Evolutionary conservation across 495 filamentous ascomycete genomes (phyloP), one percentile per base, ranked within the genome.

Genomic region (Penicillium roqueforti): DNA sequence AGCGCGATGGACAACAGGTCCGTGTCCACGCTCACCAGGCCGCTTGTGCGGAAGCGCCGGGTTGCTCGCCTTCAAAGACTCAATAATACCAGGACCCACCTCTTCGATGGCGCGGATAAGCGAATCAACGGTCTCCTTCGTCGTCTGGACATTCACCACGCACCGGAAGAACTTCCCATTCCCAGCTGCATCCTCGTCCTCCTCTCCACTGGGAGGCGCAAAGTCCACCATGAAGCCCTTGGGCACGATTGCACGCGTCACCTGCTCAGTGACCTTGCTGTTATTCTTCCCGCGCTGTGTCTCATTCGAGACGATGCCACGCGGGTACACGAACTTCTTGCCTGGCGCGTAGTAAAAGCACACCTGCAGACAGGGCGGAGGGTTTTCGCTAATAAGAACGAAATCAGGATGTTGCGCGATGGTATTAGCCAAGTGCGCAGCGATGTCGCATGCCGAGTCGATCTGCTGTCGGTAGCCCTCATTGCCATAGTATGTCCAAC

Each of bases 221-320:
- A 89, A 97, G 74, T 97, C 92, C 25, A 96, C 78, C 92, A 97
- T 96, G 68, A 91, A 97, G 3, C 92, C 93, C 68, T 80, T 80
- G 19, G 53, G 56, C 19, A 96, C 76, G 55, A 97, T 75, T 50
- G 70, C 74, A 58, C 73, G 71, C 11, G 83, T 87, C 53, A 95
- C 83, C 50, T 67, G 65, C 68, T 80, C 79, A 19, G 92, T 96
- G n/a, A 82, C 71, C 60, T 69, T 73, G 54, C 85, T 87, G 67
- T 90, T 92, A 48, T 79, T 76, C 56, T 80, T 80, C n/a, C 61
- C 68, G 7, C 77, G 74, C 32, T 72, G 70, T 0, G 67, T 62
- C 59, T 76, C 73, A 36, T 74, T 61, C 1, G 68, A 66, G 10
- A 66, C 67, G 19, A 63, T 34, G 16, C 64, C 65, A 7, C 69